These are phyloP conservation scores for Aspergillus brunneoviolaceus DNA, from an alignment of 2,329 filamentous ascomycete species.

Conservation along the genomic window DNA sequence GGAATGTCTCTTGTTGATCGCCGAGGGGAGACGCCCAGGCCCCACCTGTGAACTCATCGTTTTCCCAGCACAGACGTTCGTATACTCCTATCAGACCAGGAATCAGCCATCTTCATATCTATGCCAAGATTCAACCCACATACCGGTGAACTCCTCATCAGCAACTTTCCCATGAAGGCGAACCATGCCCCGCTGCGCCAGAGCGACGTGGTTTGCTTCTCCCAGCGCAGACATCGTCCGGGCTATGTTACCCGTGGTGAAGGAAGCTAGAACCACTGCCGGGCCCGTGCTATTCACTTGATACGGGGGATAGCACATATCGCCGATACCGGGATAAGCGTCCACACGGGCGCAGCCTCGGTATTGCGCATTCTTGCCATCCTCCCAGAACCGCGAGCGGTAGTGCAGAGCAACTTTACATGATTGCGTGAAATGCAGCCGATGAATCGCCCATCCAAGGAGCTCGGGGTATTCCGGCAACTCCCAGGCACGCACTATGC, in stretches of 20 bases:
- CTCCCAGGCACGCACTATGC: constrained; percentile 40
- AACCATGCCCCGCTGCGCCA: neutral
- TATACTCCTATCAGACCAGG: neutral
- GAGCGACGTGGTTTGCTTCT: neutral
- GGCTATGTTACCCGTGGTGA: neutral
- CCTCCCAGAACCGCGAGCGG: constrained; percentile 35
- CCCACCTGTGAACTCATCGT: neutral
- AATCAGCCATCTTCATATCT: neutral
- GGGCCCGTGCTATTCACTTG: neutral
- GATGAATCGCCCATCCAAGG: constrained; percentile 23
- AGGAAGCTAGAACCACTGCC: neutral
- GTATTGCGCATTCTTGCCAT: constrained; percentile 11
- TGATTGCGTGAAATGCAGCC: constrained; percentile 32
- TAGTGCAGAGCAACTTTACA: constrained; percentile 37
- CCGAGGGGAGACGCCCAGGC: neutral
- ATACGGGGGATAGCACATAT: neutral
- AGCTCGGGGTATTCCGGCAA: constrained; percentile 36
- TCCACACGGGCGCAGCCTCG: neutral
- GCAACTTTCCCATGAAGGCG: neutral
- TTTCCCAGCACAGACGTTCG: neutral
- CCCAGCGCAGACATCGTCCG: neutral
- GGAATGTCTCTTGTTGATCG: neutral
- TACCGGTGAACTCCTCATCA: neutral
- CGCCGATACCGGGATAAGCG: neutral
- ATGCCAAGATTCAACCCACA: neutral